Base-by-base conservation (phyloP, 352 stramenopile species). In the Phytophthora sojae region DNA sequence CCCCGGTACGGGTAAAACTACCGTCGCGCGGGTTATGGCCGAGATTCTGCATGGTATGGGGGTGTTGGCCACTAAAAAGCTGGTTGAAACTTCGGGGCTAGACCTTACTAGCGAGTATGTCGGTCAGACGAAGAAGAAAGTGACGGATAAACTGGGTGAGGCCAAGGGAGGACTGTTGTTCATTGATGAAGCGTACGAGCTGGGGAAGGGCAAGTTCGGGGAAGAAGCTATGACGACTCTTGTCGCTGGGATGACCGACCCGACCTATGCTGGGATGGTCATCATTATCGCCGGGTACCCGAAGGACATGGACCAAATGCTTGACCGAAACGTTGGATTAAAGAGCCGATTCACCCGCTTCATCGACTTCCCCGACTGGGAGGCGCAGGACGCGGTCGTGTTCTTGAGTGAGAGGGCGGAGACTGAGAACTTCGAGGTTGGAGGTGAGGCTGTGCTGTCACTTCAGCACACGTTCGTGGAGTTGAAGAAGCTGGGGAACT, bases 1-100 rank as follows among this genome's bases (percentile, higher is more conserved):
- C 4, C 90, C 93, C 6, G 93, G 93, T 0, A 98, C 90, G 0
- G 91, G 92, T 15, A 97, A 97, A 72, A 97, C 89, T 1, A 96
- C 86, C 1, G 94, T 99, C 1, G 96, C 96, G 11, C 84, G 94
- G 19, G 81, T 92, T 6, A 93, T 99, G 73, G 96, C 93, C 2
- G 90, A 98, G 64, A 96, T 98, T 57, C 93, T 98, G 51, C 92
- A 98, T 68, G 82, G 92, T 17, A 91, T 99, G 73, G 95, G 92
- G 14, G 81, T 98, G 1, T 73, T 99, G 57, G 84, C 86, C 17
- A 95, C 92, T 6, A 92, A 96, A 14, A 97, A 98, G 50, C 95
- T 99, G 21, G 83, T 98, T 8, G 93, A 97, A 63, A 89, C 80
- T 11, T 96, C 89, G 19, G 82, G 94, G 6, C 65, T 96, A 42